Evolutionary conservation across 2,329 filamentous ascomycete genomes (phyloP).

Genomic region (Arthrobotrys pseudoclavata): DNA sequence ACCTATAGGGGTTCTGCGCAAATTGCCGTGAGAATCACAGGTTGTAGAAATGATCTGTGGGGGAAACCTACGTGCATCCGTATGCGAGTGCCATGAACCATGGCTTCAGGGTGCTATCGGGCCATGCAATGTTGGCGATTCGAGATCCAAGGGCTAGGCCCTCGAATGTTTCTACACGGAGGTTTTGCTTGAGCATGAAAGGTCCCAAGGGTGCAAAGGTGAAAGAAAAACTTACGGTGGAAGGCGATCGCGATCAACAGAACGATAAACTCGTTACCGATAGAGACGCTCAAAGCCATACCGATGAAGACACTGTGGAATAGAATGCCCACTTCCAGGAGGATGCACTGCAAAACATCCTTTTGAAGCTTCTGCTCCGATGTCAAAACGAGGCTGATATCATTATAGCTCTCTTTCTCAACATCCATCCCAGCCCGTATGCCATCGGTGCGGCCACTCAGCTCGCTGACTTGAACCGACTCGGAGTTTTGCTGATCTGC

Average conservation of each 20-base stretch:
- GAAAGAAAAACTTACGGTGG: slow-evolving; percentile 75
- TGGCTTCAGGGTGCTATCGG: slow-evolving; percentile 71
- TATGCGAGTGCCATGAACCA: slow-evolving; percentile 76
- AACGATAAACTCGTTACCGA: slow-evolving; percentile 75
- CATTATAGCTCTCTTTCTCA: slow-evolving; percentile 60
- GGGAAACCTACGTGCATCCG: slow-evolving; percentile 65
- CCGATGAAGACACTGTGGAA: slow-evolving; percentile 81
- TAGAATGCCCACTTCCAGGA: slow-evolving; percentile 82
- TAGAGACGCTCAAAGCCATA: slow-evolving; percentile 76
- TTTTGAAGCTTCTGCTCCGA: slow-evolving; percentile 71
- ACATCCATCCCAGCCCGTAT: slow-evolving; percentile 62
- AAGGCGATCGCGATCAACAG: slow-evolving; percentile 79
- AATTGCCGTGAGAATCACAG: slow-evolving; percentile 17
- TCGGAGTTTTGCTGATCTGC: background rate
- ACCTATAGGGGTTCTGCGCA: slow-evolving; percentile 79
- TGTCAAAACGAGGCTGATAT: slow-evolving; percentile 49
- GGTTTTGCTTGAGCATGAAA: background rate
- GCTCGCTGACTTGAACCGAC: background rate
- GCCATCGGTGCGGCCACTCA: too few species aligned
- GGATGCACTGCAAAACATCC: slow-evolving; percentile 78
- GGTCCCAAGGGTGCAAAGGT: background rate
- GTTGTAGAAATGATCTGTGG: background rate
- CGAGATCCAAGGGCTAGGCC: slow-evolving; percentile 79
- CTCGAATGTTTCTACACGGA: slow-evolving; percentile 67
- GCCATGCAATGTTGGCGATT: slow-evolving; percentile 76